These are phyloP conservation scores for Hypoxylon lenormandii DNA, from an alignment of 495 filamentous ascomycete genomes.

Conservation along the genomic window DNA sequence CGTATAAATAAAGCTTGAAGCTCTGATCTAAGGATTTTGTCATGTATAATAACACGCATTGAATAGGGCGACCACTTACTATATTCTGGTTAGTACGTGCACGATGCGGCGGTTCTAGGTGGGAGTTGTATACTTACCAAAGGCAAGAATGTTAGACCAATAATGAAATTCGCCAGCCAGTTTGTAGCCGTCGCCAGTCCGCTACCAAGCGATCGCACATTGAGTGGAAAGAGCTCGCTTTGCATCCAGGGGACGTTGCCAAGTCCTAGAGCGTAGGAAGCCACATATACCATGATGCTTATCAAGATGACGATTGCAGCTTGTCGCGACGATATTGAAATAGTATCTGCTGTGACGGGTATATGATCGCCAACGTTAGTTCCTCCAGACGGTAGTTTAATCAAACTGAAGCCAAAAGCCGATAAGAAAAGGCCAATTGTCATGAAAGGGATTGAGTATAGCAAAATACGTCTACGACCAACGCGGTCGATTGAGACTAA, in stretches of 20 bases:
- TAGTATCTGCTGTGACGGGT: neutral
- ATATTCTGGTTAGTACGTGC: conserved; percentile 22
- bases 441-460: conserved; percentile 90
- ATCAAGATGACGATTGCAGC: conserved; percentile 70
- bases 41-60: neutral
- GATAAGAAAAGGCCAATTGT: conserved; percentile 74
- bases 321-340: conserved; percentile 43
- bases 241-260: conserved; percentile 96
- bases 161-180: conserved; percentile 88
- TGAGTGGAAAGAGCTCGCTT: conserved; percentile 86
- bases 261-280: conserved; percentile 85
- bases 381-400: conserved; percentile 60
- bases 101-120: neutral
- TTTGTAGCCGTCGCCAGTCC: conserved; percentile 87
- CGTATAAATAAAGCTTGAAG: neutral
- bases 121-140: conserved; percentile 56
- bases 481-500: conserved; percentile 82
- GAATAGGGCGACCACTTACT: conserved; percentile 31
- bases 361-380: conserved; percentile 45
- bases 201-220: conserved; percentile 83
- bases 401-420: conserved; percentile 72
- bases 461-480: conserved; percentile 81
- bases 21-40: neutral
- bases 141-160: conserved; percentile 86
- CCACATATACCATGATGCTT: conserved; percentile 83